Percentiles rank a stretch among this genome's conserved stretches.
Evolutionary conservation across 139 green algal species (phyloP).

Genomic region (Asterochloris sp.): DNA sequence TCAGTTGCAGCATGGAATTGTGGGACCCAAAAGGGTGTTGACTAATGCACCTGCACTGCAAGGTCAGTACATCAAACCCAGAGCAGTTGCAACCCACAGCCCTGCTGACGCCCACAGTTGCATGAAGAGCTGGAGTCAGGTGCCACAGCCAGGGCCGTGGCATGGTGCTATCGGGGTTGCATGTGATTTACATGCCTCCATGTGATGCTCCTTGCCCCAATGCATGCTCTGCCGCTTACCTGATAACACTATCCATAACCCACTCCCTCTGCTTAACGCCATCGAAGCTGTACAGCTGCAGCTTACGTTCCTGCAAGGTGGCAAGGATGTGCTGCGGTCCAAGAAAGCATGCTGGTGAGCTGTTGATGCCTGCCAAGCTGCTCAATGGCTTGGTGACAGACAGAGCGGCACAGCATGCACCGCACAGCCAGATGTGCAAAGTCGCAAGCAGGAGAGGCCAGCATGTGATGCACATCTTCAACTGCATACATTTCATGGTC

Average conservation of each 20-base stretch:
- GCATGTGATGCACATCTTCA: neutral
- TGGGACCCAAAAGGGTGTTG: too few relatives aligned
- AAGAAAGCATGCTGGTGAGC: neutral
- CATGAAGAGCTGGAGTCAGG: too few relatives aligned
- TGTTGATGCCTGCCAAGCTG: neutral
- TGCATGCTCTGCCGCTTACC: conserved; percentile 8
- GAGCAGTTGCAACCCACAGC: too few relatives aligned
- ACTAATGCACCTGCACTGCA: too few relatives aligned
- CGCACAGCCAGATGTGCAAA: neutral
- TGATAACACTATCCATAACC: conserved; percentile 67
- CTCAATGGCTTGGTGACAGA: neutral
- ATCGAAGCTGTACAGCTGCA: conserved; percentile 78
- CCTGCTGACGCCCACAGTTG: too few relatives aligned
- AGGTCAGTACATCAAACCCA: too few relatives aligned
- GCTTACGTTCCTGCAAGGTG: conserved; percentile 59
- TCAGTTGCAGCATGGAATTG: too few relatives aligned
- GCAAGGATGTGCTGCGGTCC: too few relatives aligned
- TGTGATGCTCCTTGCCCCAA: conserved; percentile 34
- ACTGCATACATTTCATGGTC: too few relatives aligned
- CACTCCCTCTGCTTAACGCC: conserved; percentile 68
- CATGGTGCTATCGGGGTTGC: too few relatives aligned
- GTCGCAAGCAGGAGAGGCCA: neutral
- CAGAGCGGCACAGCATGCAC: neutral
- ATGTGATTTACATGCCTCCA: too few relatives aligned
- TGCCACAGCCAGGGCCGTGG: too few relatives aligned